Evolutionary conservation across 495 filamentous ascomycete genomes (phyloP).

Genomic region (Collariella sp.): DNA sequence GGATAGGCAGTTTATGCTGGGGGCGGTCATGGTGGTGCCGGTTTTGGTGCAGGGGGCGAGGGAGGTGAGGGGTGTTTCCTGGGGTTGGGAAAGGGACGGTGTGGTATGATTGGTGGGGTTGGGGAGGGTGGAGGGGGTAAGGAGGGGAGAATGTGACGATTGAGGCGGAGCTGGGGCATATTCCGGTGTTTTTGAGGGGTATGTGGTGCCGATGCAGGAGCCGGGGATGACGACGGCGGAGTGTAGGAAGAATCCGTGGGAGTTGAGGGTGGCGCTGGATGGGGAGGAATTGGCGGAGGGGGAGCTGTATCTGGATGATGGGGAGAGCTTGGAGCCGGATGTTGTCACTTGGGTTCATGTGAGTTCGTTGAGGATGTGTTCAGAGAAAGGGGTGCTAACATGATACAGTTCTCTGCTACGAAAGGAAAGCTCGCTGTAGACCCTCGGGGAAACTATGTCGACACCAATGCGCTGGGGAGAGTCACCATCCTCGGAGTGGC

Average conservation of each 20-base stretch:
- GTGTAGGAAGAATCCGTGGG: slow-evolving; percentile 59
- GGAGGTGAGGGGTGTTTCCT: slow-evolving; percentile 69
- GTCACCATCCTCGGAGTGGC: slow-evolving; percentile 60
- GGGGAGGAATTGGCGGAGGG: slow-evolving; percentile 52
- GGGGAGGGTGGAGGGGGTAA: slow-evolving; percentile 38
- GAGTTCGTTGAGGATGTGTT: slow-evolving; percentile 17
- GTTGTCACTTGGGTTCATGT: slow-evolving; percentile 50
- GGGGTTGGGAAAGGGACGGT: slow-evolving; percentile 50
- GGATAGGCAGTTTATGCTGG: slow-evolving; percentile 73
- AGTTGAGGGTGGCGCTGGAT: slow-evolving; percentile 55
- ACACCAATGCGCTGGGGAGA: slow-evolving; percentile 54
- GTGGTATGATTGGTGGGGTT: slow-evolving; percentile 72
- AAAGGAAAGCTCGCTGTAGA: slow-evolving; percentile 39
- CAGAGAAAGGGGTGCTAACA: not conserved
- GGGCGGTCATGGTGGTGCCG: slow-evolving; percentile 63
- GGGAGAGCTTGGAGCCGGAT: slow-evolving; percentile 56
- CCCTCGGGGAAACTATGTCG: slow-evolving; percentile 47
- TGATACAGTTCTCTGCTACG: slow-evolving; percentile 41
- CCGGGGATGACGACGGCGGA: slow-evolving; percentile 61
- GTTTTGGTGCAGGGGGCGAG: slow-evolving; percentile 58
- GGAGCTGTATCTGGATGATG: slow-evolving; percentile 73
- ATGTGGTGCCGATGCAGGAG: slow-evolving; percentile 61
- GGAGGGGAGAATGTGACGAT: slow-evolving; percentile 64
- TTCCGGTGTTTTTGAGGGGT: slow-evolving; percentile 68
- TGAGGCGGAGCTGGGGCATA: slow-evolving; percentile 66